Base-by-base conservation (phyloP, 176 grass and related monocot genomes). In the Eragrostis nindensis region DNA sequence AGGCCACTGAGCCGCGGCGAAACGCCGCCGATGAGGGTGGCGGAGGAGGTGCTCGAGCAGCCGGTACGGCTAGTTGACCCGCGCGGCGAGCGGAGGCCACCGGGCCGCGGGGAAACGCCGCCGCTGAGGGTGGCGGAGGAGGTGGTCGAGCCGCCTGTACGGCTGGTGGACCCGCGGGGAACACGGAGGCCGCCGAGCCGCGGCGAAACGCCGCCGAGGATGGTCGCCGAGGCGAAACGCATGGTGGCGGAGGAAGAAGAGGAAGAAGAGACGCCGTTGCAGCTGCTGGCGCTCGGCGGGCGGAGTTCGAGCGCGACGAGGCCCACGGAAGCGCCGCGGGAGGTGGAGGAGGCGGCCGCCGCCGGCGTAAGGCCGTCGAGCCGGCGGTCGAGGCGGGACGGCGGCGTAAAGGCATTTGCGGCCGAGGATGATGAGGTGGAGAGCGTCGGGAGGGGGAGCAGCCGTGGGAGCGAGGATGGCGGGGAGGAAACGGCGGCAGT, bases 381-480 rank as follows among this genome's bases (percentile, higher is more conserved):
- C 71, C 46, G 77, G 73, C 66, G 78, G 50, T 89, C 83, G 73
- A 86, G 78, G 32, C 83, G 22, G 66, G 87, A 72, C 18, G 47
- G 11, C 22, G 47, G 47, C 25, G 71, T 70, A 1, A 81, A 46
- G 59, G 45, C 66, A 4, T 10, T 19, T 39, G 47, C 40, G 5
- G 15, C 44, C 27, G 71, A 85, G 45, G 79, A 77, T 27, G 68
- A 66, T 3, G 47, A 78, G 29, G 59, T 48, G 40, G 78, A 85
- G 66, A 82, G 39, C n/a, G 47, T 47, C 25, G 55, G 77, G 56
- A 42, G 48, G 56, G 2, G 39, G 50, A 89, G 87, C 66, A 82
- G 83, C 72, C 66, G 30, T 14, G 57, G 78, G 56, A 85, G 87
- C 30, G 82, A 85, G 47, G 77, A 85, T 22, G 82, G 55, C 24